Conservation (phyloP, 192 early-diverging fungal species). For the Gamsiella multidivaricata region DNA sequence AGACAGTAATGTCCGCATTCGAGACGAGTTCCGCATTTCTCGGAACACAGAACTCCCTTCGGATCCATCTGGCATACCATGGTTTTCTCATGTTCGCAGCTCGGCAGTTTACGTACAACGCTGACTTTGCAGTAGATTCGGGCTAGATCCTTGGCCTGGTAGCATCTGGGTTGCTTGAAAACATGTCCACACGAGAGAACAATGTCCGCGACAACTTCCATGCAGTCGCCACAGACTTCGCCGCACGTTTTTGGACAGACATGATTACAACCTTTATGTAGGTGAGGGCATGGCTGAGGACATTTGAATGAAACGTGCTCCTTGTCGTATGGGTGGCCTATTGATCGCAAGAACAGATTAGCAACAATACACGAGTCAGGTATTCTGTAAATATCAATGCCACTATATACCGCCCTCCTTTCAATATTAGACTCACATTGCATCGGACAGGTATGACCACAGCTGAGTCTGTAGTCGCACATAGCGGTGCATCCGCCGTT, state of each 20-base stretch:
- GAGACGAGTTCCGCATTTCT: conserved; percentile 27
- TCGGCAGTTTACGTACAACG: conserved; percentile 28
- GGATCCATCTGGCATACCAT: conserved; percentile 35
- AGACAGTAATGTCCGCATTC: conserved; percentile 57
- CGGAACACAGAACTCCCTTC: conserved; percentile 14
- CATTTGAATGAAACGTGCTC: conserved; percentile 57
- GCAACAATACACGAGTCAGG: no score
- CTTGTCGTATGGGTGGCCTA: conserved; percentile 62
- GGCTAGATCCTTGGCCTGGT: conserved; percentile 22
- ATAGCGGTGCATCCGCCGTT: conserved; percentile 63
- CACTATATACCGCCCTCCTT: not conserved
- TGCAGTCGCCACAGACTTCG: conserved; percentile 60
- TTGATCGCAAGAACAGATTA: not conserved
- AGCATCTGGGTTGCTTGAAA: conserved; percentile 26
- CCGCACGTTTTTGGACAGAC: conserved; percentile 58
- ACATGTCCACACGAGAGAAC: conserved; percentile 40
- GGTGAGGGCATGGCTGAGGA: conserved; percentile 53
- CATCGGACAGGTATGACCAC: conserved; percentile 60
- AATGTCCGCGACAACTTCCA: conserved; percentile 24
- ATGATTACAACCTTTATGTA: conserved; percentile 56
- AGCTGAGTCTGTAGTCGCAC: conserved; percentile 57
- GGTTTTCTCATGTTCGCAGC: conserved; percentile 55
- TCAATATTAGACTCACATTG: conserved; percentile 39
- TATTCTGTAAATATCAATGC: not conserved
- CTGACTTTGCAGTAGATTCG: conserved; percentile 25